Base-by-base conservation (phyloP, 176 grass and related monocot genomes). In the Coix lacrymajobi region DNA sequence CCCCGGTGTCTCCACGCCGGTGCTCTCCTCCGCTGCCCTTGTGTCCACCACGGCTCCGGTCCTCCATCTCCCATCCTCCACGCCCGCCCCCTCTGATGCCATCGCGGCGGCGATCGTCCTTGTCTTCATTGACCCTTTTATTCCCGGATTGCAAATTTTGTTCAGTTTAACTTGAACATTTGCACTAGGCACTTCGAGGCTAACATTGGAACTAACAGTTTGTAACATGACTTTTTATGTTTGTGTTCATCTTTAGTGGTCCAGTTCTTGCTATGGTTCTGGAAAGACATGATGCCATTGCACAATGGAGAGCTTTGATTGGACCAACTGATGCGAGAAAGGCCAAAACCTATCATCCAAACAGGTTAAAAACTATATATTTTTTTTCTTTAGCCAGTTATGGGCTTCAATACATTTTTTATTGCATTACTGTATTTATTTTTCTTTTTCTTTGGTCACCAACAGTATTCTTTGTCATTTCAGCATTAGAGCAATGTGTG, bases 401-500 rank as follows among this genome's bases (percentile, higher is more conserved):
- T 28, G 26, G 30, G 4, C 5, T 54, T 65, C 16, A 34, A 46
- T 58, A n/a, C 11, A 36, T 16, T 77, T 39, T 73, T 72, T 46
- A 8, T 71, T 30, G 16, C 58, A 30, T 46, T 58, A 36, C 40
- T 46, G 7, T 70, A 5, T 24, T 56, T 3, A 17, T 25, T 61
- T 37, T 22, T 30, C 5, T 6, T 12, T 32, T 70, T 38, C n/a
- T 29, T 54, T 79, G 31, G 1, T 84, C 16, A 15, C 32, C 2
- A 15, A 60, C 11, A 29, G 36, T 20, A 61, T 45, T 2, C 43
- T 79, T 82, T 76, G 34, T 56, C 28, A 25, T 61, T 91, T 66
- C 87, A 97, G 95, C 69, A 88, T 98, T 84, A 98, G 95, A 91
- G 92, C 92, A n/a, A 90, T 98, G 86, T 98, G 90, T 19, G 90